Evolutionary conservation across 768 basidiomycete genomes (phyloP), one percentile per base, ranked within the genome.

Genomic region (Gymnopilus dilepis): DNA sequence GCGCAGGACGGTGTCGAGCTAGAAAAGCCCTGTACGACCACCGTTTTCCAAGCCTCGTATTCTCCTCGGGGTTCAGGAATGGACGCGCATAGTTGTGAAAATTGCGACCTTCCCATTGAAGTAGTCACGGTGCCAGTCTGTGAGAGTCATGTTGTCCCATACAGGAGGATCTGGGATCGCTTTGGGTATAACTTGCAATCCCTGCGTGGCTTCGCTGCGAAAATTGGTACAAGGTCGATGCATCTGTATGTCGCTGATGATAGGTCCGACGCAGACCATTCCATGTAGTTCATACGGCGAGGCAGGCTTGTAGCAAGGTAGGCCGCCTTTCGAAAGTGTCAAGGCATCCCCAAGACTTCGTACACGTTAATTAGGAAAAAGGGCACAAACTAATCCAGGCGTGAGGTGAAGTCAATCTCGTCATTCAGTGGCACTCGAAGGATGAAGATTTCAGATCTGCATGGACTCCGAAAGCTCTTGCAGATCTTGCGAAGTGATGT

Each of bases 31-130:
- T 67, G 42, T 74, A 71, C 71, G 72, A 74, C 77, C 77, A 77
- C 1, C 66, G 52, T 6, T 73, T 59, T 0, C 66, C 64, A 22
- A 69, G 62, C 38, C 74, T 70, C 6, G 59, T 61, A 58, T 78
- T 77, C 55, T 75, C 76, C 37, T 75, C 67, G 8, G 76, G 69
- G 24, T 74, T 69, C 31, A 63, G 52, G 8, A 75, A 75, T 2
- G 69, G 69, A 6, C 70, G 60, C 17, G 74, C 59, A 56, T 76
- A 68, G 57, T 78, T 78, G 61, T 80, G 78, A 67, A 78, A 77
- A 76, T 71, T 0, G 76, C 74, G 15, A 78, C 67, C 2, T 69
- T 67, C 3, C 77, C 78, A 2, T 63, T 59, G 53, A 77, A 78
- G 59, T 68, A 73, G 54, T 78, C 77, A 30, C 56, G 37, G 6